These are phyloP conservation scores for Scleroderma citrinum DNA, from an alignment of 768 basidiomycete species.

Conservation along the genomic window DNA sequence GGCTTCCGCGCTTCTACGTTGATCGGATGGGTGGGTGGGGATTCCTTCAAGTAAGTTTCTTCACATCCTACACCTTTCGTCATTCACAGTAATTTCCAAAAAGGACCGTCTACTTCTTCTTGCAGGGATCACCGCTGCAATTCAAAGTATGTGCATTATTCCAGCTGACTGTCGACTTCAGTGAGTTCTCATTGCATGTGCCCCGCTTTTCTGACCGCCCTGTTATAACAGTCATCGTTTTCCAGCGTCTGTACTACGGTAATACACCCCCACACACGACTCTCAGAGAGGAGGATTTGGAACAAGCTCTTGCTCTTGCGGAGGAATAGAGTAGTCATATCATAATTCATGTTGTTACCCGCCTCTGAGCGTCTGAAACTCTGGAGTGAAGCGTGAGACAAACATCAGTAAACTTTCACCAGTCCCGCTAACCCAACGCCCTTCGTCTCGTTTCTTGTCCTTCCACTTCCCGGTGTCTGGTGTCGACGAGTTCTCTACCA, in stretches of 20 bases:
- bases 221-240: slow-evolving; percentile 52
- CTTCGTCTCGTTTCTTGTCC: slow-evolving; percentile 15
- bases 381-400: slow-evolving; percentile 17
- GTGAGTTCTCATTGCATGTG: slow-evolving; percentile 36
- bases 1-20: slow-evolving; percentile 82
- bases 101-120: slow-evolving; percentile 78
- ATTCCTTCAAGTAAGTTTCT: slow-evolving; percentile 68
- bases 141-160: slow-evolving; percentile 83
- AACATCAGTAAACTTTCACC: slow-evolving; percentile 27
- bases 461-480: slow-evolving; percentile 12
- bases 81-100: slow-evolving; percentile 9
- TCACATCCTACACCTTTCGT: slow-evolving; percentile 3
- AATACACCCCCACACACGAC: slow-evolving; percentile 52
- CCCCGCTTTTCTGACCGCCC: slow-evolving; percentile 8
- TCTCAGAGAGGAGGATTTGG: slow-evolving; percentile 55
- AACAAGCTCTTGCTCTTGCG: slow-evolving; percentile 64
- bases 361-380: no score
- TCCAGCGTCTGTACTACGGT: slow-evolving; percentile 73
- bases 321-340: slow-evolving; percentile 39
- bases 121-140: slow-evolving; percentile 64
- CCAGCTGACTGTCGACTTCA: slow-evolving; percentile 72
- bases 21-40: slow-evolving; percentile 79
- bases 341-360: no score
- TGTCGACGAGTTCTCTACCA: slow-evolving; percentile 16
- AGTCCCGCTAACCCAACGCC: slow-evolving; percentile 19